These are phyloP conservation scores for Croton laevigatus DNA, from an alignment of 441 rosid species.

Conservation along the genomic window DNA sequence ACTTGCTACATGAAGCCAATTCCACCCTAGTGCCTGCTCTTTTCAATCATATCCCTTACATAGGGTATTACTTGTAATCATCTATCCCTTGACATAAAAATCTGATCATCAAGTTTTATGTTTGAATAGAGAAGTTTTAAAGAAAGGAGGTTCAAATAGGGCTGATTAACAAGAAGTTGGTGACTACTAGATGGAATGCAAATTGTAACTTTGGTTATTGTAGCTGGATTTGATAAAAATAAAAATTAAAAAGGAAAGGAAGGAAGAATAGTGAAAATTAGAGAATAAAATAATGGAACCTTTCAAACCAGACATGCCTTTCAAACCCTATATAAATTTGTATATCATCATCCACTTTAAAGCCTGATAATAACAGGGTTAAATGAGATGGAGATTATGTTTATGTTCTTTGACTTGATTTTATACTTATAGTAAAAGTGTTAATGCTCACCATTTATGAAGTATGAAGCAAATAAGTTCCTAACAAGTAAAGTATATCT, in stretches of 20 bases:
- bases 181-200: not conserved
- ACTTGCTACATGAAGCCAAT: not conserved
- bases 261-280: not conserved
- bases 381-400: not conserved
- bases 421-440: too few species aligned
- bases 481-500: not conserved
- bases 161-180: not conserved
- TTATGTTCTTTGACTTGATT: not conserved
- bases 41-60: not conserved
- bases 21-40: not conserved
- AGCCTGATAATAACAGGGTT: not conserved
- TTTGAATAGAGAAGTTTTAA: not conserved
- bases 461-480: not conserved
- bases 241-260: not conserved
- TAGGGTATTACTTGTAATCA: not conserved
- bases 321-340: not conserved
- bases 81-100: not conserved
- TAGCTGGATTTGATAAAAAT: not conserved
- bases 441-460: not conserved
- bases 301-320: not conserved
- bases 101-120: not conserved
- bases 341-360: not conserved
- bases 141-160: not conserved
- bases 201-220: not conserved
- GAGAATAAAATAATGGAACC: not conserved